phyloP scores from a whole-genome alignment of 768 basidiomycete genomes.

The Mycena latifolia region DNA sequence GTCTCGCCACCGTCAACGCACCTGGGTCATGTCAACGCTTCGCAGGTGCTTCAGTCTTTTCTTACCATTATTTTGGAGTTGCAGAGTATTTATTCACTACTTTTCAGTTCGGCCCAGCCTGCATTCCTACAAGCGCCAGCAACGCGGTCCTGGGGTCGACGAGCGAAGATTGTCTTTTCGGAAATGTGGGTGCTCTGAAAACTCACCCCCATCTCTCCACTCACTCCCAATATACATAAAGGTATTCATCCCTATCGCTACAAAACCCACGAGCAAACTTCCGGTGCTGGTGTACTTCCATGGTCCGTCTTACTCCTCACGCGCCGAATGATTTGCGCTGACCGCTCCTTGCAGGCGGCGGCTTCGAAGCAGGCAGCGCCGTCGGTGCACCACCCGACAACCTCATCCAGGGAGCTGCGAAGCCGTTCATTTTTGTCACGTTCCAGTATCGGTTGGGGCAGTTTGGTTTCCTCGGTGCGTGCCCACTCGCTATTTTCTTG shows the following conservation, averaged over 20 bases:
- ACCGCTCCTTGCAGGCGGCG: constrained; percentile 48
- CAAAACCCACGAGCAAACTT: constrained; percentile 22
- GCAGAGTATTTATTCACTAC: too few relatives aligned
- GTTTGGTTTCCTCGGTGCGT: constrained; percentile 54
- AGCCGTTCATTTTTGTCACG: constrained; percentile 54
- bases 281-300: too few relatives aligned
- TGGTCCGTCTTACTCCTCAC: constrained; percentile 56
- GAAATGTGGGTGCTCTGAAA: constrained; percentile 52
- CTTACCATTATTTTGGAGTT: too few relatives aligned
- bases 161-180: constrained; percentile 58
- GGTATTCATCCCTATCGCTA: constrained; percentile 33
- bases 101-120: too few relatives aligned
- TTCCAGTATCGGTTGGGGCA: constrained; percentile 58
- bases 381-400: constrained; percentile 47
- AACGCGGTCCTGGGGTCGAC: too few relatives aligned
- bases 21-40: constrained; percentile 53
- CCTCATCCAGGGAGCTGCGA: constrained; percentile 45
- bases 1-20: constrained; percentile 51
- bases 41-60: too few relatives aligned
- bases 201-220: neutral
- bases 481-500: neutral
- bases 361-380: constrained; percentile 53
- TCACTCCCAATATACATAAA: constrained; percentile 13
- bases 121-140: too few relatives aligned
- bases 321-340: too few relatives aligned